Percentiles rank a stretch among this genome's conserved stretches.
These are phyloP conservation scores for Coniella vitis DNA, from an alignment of 2,329 filamentous ascomycete species.

Conservation along the genomic window DNA sequence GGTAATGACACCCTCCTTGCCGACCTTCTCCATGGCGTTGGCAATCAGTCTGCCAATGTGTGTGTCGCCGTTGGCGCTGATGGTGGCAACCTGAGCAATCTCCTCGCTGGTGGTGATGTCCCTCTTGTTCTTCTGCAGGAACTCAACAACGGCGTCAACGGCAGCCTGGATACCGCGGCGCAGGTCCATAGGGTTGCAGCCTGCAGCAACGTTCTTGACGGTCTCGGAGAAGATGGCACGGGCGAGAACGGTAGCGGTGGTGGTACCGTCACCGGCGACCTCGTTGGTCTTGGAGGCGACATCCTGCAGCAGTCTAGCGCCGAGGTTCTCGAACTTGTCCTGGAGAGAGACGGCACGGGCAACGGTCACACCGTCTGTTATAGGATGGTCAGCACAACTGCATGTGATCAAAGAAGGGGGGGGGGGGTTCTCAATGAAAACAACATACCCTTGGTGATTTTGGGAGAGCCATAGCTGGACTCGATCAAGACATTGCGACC, in stretches of 20 bases:
- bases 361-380: slow-evolving; percentile 75
- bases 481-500: slow-evolving; percentile 98
- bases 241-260: slow-evolving; percentile 92
- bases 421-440: no score
- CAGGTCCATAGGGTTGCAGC: slow-evolving; percentile 99
- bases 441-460: slow-evolving; percentile 92
- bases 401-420: background rate
- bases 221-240: slow-evolving; percentile 99
- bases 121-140: slow-evolving; percentile 90
- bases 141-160: slow-evolving; percentile 90
- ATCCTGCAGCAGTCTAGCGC: slow-evolving; percentile 92
- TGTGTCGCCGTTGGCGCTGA: slow-evolving; percentile 92
- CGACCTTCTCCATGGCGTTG: slow-evolving; percentile 99
- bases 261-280: slow-evolving; percentile 96
- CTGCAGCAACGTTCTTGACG: slow-evolving; percentile 98
- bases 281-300: slow-evolving; percentile 99
- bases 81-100: slow-evolving; percentile 96
- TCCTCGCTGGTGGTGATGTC: slow-evolving; percentile 97
- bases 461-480: slow-evolving; percentile 96
- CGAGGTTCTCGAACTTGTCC: slow-evolving; percentile 99
- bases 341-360: slow-evolving; percentile 85
- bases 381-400: slow-evolving; percentile 4
- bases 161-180: slow-evolving; percentile 94
- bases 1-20: slow-evolving; percentile 99
- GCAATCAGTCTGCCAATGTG: slow-evolving; percentile 95